Evolutionary conservation across 768 basidiomycete species (phyloP), one percentile per base, ranked within the genome.

Genomic region (Nevesoporus exiguus): DNA sequence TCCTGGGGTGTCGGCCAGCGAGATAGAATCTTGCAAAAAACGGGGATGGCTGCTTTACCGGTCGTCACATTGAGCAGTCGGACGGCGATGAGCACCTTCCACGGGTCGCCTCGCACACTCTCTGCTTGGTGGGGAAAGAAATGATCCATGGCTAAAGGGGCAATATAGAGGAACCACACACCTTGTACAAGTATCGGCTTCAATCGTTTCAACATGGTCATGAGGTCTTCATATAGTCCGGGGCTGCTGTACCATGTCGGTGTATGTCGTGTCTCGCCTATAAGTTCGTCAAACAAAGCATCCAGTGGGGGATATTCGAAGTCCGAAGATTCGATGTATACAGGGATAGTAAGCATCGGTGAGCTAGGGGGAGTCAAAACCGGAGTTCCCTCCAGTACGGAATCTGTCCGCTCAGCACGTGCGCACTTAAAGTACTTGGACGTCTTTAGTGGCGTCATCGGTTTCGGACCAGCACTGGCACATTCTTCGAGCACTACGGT

Each of bases 31-130:
- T 72, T 66, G 76, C 78, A 80, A 61, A 88, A 87, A 14, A 85
- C 73, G 3, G 88, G 89, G 30, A 87, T 76, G 9, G 86, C 84
- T 14, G 76, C 68, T 60, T 77, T 79, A 14, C 83, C 87, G 0
- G 80, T 69, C 0, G 89, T 88, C 63, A 85, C 84, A 62, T 91
- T 90, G 19, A 90, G 77, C 6, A 90, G 71, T 33, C 78, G 83
- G 7, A 81, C 81, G 1, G 83, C 84, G 19, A 90, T 74, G 7
- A 90, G 73, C 33, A 90, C 66, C 65, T 82, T 86, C 85, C 87
- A 90, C 7, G 85, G 83, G 59, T 84, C 76, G 19, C 77, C 66
- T 0, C 77, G 73, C 22, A 87, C 71, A 42, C 61, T 64, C 61
- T 85, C 83, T 86, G 51, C 22, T 49, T 19, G 31, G 1, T 10